Conservation (phyloP, 2,329 filamentous ascomycete species). For the Cladorrhinum sp. region DNA sequence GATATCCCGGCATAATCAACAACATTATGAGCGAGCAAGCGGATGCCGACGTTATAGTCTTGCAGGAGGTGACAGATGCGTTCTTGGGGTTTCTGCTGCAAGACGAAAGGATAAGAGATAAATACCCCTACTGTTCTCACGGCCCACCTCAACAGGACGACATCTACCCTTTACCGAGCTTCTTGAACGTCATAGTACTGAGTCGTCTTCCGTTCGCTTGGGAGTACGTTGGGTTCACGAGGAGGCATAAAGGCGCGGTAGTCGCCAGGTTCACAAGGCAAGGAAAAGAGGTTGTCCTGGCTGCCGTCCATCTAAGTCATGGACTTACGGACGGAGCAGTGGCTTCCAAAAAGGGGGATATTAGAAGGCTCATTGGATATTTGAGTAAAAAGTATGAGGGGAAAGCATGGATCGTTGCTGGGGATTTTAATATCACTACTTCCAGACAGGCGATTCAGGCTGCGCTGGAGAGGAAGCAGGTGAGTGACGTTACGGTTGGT, state of each 20-base stretch:
- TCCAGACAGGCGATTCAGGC: slow-evolving; percentile 54
- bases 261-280: slow-evolving; percentile 42
- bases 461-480: slow-evolving; percentile 49
- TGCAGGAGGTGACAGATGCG: slow-evolving; percentile 64
- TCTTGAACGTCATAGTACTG: slow-evolving; percentile 60
- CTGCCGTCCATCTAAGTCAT: slow-evolving; percentile 59
- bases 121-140: slow-evolving; percentile 57
- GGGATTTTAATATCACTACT: slow-evolving; percentile 64
- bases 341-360: slow-evolving; percentile 53
- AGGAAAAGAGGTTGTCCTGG: slow-evolving; percentile 42
- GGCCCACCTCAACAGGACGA: slow-evolving; percentile 51
- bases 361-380: slow-evolving; percentile 49
- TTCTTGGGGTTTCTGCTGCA: slow-evolving; percentile 57
- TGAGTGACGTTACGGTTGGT: slow-evolving; percentile 48
- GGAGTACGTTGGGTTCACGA: slow-evolving; percentile 51
- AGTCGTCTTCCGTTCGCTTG: slow-evolving; percentile 56
- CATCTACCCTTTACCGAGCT: slow-evolving; percentile 54
- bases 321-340: slow-evolving; percentile 59
- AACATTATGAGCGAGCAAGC: slow-evolving; percentile 44
- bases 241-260: slow-evolving; percentile 57
- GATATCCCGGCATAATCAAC: slow-evolving; percentile 43
- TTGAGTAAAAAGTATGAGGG: slow-evolving; percentile 40
- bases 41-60: slow-evolving; percentile 46
- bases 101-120: slow-evolving; percentile 41
- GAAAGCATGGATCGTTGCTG: slow-evolving; percentile 56